A percentile compares a stretch with the other conserved stretches of the same genome.
Evolutionary conservation across 306 rosid genomes (phyloP).

Genomic region (Fragaria vesca): DNA sequence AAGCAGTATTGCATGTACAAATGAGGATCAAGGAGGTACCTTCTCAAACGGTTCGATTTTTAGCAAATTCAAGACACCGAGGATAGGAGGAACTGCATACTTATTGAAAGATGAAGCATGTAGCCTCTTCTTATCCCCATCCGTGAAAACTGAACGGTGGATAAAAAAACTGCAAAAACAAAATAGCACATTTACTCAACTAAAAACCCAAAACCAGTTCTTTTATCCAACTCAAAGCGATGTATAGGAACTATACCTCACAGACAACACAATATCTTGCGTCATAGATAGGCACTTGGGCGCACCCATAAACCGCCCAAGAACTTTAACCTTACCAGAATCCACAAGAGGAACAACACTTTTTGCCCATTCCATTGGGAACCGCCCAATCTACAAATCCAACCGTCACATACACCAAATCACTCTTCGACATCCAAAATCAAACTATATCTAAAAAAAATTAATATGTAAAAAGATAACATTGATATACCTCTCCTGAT

Average conservation of each 20-base stretch:
- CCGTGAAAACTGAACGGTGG: conserved; percentile 44
- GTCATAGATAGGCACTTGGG: conserved; percentile 50
- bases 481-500: conserved; percentile 53
- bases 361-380: conserved; percentile 88
- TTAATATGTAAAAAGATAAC: too few species aligned
- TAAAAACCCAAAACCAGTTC: too few species aligned
- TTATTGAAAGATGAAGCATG: not conserved
- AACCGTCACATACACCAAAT: not conserved
- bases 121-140: conserved; percentile 22
- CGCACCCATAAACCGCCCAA: conserved; percentile 61
- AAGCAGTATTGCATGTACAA: conserved; percentile 7
- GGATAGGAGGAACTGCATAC: conserved; percentile 57
- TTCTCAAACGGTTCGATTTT: conserved; percentile 52
- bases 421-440: too few species aligned
- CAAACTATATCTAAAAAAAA: too few species aligned
- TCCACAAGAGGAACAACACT: conserved; percentile 54
- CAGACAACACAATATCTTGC: conserved; percentile 64
- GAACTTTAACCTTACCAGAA: conserved; percentile 54
- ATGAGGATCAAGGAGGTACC: conserved; percentile 26
- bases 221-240: too few species aligned
- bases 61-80: conserved; percentile 51
- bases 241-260: conserved; percentile 42
- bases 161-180: conserved; percentile 54
- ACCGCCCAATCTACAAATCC: conserved; percentile 64
- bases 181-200: not conserved